phyloP scores from a whole-genome alignment of 1,284 basidiomycete species.

The Pascua guehoae region DNA sequence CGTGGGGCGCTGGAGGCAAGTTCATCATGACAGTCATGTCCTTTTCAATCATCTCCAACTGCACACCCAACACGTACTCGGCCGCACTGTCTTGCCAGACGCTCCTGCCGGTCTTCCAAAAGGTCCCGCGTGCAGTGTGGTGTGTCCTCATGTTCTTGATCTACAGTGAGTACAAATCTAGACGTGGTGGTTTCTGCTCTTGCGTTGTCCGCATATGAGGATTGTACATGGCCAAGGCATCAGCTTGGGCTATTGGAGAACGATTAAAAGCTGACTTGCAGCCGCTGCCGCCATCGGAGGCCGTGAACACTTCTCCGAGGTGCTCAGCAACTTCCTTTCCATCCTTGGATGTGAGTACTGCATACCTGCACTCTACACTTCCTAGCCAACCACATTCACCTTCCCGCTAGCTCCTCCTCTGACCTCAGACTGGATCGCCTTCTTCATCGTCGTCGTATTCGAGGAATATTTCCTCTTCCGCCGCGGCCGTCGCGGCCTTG shows the following conservation, averaged over 20 bases:
- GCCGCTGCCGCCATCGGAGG: slow-evolving; percentile 61
- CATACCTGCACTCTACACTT: slow-evolving; percentile 11
- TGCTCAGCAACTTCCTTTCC: slow-evolving; percentile 56
- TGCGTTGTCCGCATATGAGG: not conserved
- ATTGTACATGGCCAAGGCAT: not conserved
- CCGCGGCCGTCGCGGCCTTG: slow-evolving; percentile 50
- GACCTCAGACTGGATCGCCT: slow-evolving; percentile 14
- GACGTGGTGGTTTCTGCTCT: slow-evolving; percentile 5
- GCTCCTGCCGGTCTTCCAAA: slow-evolving; percentile 56
- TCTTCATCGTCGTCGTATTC: slow-evolving; percentile 55
- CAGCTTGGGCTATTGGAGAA: not conserved
- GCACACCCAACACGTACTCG: slow-evolving; percentile 62
- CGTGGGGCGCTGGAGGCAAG: slow-evolving; percentile 42
- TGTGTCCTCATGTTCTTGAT: slow-evolving; percentile 56
- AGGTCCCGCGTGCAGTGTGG: slow-evolving; percentile 62
- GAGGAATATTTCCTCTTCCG: slow-evolving; percentile 62
- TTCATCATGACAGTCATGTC: slow-evolving; percentile 61
- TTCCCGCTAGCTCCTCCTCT: not conserved
- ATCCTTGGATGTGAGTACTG: slow-evolving; percentile 62
- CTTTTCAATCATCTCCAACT: slow-evolving; percentile 59
- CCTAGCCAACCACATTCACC: slow-evolving; percentile 14
- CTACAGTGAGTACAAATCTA: slow-evolving; percentile 50
- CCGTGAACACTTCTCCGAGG: slow-evolving; percentile 59
- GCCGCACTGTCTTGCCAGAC: slow-evolving; percentile 59
- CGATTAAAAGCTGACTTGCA: slow-evolving; percentile 2